Evolutionary conservation across 176 grass and related monocot species (phyloP), one percentile per base, ranked within the genome.

Genomic region (Musa schizocarpa): DNA sequence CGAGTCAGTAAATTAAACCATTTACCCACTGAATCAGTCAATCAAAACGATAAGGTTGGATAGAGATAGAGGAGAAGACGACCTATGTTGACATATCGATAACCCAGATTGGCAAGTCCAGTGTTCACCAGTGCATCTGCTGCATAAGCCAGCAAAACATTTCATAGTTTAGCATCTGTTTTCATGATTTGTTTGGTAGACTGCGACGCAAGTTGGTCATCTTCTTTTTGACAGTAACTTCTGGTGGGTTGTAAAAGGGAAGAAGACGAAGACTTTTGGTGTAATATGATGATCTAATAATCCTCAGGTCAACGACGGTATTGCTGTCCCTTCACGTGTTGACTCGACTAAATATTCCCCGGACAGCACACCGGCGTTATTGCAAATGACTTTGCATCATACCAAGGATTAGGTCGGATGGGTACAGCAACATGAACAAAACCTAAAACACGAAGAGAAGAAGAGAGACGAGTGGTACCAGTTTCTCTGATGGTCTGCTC

Each of bases 31-130:
- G 64, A 66, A 14, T 68, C 57, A 21, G 7, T 11, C 71, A 52
- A 51, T 58, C 58, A 24, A 7, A 54, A 63, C n/a, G 12, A 10
- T 13, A 14, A 11, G 16, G 2, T 24, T 16, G 11, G 49, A 68
- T 26, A 11, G 9, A 54, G 48, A 27, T 29, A 77, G 23, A 22
- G 55, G 27, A 43, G 12, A 52, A 13, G 0, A 49, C 11, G 71
- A 99, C 90, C 95, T 79, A 99, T 91, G 61, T 91, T 93, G 21
- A 99, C 88, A 77, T 94, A 99, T 14, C 79, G 12, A 25, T 94
- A 99, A 2, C 95, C 95, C 81, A 99, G 48, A 56, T 87, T 73
- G 0, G 95, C 88, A 24, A 99, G 78, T 54, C 95, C 95, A 34
- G 88, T 82, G 65, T 82, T 77, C 51, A 91, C 80, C 81, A 99